These are phyloP conservation scores for Cystobasidium ongulense DNA, from an alignment of 768 basidiomycete genomes.

Conservation along the genomic window DNA sequence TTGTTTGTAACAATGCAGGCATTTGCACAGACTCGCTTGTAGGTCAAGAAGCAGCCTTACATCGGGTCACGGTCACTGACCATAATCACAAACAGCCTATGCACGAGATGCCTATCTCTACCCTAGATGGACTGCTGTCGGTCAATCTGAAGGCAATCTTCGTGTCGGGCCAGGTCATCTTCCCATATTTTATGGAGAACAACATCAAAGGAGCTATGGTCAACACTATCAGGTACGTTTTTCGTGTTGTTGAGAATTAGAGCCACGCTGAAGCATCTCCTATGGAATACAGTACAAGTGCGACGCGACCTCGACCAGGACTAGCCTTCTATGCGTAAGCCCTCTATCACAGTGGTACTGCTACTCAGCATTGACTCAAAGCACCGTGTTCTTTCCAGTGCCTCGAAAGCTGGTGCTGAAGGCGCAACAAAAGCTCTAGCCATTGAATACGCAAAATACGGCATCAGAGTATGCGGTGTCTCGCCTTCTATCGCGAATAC, in stretches of 20 bases:
- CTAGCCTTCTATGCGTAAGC: slow-evolving; percentile 17
- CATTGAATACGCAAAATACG: slow-evolving; percentile 19
- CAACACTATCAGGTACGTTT: slow-evolving; percentile 15
- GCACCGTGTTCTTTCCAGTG: neutral
- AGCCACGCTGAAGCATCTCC: neutral
- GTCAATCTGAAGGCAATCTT: slow-evolving; percentile 24
- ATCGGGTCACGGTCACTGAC: neutral
- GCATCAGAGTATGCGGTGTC: slow-evolving; percentile 8
- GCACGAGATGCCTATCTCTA: slow-evolving; percentile 12
- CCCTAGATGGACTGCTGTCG: neutral
- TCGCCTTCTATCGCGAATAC: slow-evolving; percentile 12
- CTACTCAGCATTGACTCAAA: neutral
- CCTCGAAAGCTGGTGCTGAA: slow-evolving; percentile 18
- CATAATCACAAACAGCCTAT: neutral
- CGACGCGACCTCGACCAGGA: slow-evolving; percentile 17
- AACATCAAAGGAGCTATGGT: slow-evolving; percentile 12
- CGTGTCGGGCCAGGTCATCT: slow-evolving; percentile 3
- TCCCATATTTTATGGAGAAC: slow-evolving; percentile 20
- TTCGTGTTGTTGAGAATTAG: neutral
- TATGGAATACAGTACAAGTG: neutral
- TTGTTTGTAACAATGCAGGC: slow-evolving; percentile 23
- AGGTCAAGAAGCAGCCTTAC: neutral
- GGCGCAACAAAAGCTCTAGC: slow-evolving; percentile 19
- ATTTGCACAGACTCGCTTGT: neutral
- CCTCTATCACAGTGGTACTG: neutral